Evolutionary conservation across 441 rosid genomes (phyloP), one percentile per base, ranked within the genome.

Genomic region (Breynia disticha): DNA sequence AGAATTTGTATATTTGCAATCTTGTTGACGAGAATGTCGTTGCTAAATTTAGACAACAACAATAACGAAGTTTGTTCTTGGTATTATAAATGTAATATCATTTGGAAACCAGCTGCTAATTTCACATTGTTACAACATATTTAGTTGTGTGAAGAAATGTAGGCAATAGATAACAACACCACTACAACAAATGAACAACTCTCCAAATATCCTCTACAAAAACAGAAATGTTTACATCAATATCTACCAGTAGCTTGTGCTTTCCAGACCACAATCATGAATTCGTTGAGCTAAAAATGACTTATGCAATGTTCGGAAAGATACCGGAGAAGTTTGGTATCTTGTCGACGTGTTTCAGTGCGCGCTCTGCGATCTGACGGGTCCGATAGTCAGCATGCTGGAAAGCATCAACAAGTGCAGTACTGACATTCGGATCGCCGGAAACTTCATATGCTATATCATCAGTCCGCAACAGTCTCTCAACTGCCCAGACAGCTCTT

Each of bases 371-470:
- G 15, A 72, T 77, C 73, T 93, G 96, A 28, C 93, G 70, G 2
- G 99, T 93, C 61, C 80, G 67, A 65, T 73, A 81, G 68, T 93
- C 97, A 20, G 84, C 95, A 66, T 86, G 84, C 69, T 84, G 97
- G 75, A 86, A 89, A 46, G 97, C 93, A 62, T 93, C 95, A 24
- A 93, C 97, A 46, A 88, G 91, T n/a, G 97, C 95, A 56, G 95
- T 80, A 37, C 86, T 65, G 59, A 84, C 70, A 63, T 77, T 83
- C 15, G 68, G 95, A 60, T 83, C 77, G 32, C 79, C 83, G 3
- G 97, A 90, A 22, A 86, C 81, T 50, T 86, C 83, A 64, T 59
- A 67, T 14, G 96, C 96, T 58, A 93, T 86, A 0, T 84, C 95
- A 10, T 86, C 96, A 2, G 74, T 84, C 62, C 90, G 62, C 72